Base-by-base conservation (phyloP, 345 rosid species). In the Brassica nigra region DNA sequence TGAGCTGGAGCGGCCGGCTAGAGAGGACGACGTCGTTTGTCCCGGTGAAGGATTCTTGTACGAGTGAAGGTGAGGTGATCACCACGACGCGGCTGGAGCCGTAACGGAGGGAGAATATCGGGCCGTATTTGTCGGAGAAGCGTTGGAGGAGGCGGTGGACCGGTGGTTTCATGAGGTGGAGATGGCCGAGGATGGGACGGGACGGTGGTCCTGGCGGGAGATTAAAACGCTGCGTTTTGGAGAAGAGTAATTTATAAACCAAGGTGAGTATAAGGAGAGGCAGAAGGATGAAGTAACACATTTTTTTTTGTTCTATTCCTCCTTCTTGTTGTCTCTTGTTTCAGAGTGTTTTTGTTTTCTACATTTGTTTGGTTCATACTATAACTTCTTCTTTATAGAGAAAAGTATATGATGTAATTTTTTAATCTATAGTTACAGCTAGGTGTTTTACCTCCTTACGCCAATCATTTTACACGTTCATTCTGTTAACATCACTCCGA, bases 11-110 rank as follows among this genome's bases (percentile, higher is more conserved):
- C 0, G 94, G 94, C 23, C 89, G 76, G 80, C 76, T 83, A 4
- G 95, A 90, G 52, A 90, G 83, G 5, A 85, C 8, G 10, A 85
- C 20, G 78, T 88, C 91, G 71, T 87, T 88, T 64, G 81, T 78
- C 34, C 83, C 79, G 67, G 85, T 73, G 77, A 90, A 82, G 77
- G 88, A 76, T 69, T 90, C 90, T 76, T 86, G 87, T 0, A 70
- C 82, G 1, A 83, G 79, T 1, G 86, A 76, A 9, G 88, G 76
- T 0, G 93, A 89, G 15, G 90, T 75, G 1, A 88, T 62, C 1
- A 85, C 86, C 6, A 88, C 83, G 36, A 81, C 76, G 0, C 55
- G 69, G 20, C 82, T 76, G 5, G 52, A 66, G 52, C 91, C 91
- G 5, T 86, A 64, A 11, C 82, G 81, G 68, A 89, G 89, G 78